Evolutionary conservation across 768 basidiomycete genomes (phyloP).

Genomic region (Lyophyllum decastes): DNA sequence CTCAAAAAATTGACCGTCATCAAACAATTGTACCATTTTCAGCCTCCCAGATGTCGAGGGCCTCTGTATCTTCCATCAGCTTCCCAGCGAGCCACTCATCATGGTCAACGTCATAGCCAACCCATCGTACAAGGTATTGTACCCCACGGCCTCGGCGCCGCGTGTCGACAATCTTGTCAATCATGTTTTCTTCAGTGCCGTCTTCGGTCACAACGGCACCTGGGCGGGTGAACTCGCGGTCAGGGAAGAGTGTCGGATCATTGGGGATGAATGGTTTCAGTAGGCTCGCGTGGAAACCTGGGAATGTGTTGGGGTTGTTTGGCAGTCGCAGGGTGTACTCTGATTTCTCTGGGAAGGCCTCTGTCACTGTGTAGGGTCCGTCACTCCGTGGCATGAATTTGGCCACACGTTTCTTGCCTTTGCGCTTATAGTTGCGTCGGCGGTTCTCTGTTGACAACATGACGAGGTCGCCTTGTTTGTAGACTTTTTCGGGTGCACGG

Average conservation of each 20-base stretch:
- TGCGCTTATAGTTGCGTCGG: slow-evolving; percentile 27
- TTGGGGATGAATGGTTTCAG: slow-evolving; percentile 7
- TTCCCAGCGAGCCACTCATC: slow-evolving; percentile 26
- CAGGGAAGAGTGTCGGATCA: slow-evolving; percentile 25
- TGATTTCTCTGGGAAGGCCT: slow-evolving; percentile 4
- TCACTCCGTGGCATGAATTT: slow-evolving; percentile 45
- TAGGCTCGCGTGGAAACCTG: background rate
- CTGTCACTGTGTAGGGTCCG: slow-evolving; percentile 23
- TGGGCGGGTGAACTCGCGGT: slow-evolving; percentile 14
- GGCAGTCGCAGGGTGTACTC: slow-evolving; percentile 10
- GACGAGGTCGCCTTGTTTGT: slow-evolving; percentile 34
- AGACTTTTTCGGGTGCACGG: slow-evolving; percentile 20
- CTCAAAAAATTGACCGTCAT: background rate
- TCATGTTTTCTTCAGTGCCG: slow-evolving; percentile 23
- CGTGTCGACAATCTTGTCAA: slow-evolving; percentile 29
- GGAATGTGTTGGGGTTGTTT: background rate
- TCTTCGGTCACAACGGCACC: slow-evolving; percentile 23
- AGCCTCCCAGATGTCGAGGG: slow-evolving; percentile 17
- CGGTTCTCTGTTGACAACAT: slow-evolving; percentile 35
- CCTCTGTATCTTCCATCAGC: slow-evolving; percentile 21
- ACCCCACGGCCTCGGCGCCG: slow-evolving; percentile 17
- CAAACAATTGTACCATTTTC: background rate
- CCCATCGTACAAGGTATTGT: slow-evolving; percentile 32
- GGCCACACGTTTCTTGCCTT: slow-evolving; percentile 29
- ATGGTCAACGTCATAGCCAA: slow-evolving; percentile 23